These are phyloP conservation scores for Cystobasidiaceae sp. DNA, from an alignment of 1,284 basidiomycete genomes.

Conservation along the genomic window DNA sequence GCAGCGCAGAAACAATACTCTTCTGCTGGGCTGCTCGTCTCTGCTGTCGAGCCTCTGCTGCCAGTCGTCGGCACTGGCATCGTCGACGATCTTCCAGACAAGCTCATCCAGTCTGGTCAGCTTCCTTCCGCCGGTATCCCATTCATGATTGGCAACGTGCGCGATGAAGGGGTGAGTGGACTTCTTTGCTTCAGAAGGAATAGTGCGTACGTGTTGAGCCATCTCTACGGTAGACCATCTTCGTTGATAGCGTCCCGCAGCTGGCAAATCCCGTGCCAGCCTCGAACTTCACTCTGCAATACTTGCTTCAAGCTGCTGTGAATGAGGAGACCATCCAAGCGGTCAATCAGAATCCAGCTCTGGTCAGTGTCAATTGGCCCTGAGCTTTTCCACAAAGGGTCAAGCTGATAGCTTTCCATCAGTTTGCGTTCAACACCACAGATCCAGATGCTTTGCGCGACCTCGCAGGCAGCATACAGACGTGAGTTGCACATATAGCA, in stretches of 20 bases:
- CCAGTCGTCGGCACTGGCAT: constrained; percentile 30
- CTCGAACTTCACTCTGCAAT: background rate
- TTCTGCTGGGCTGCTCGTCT: constrained; percentile 4
- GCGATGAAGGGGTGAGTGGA: constrained; percentile 25
- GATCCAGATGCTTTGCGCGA: constrained; percentile 21
- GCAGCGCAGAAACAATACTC: background rate
- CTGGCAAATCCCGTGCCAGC: constrained; percentile 21
- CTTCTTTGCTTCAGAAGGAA: background rate
- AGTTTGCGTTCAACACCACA: constrained; percentile 29
- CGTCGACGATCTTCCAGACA: constrained; percentile 18
- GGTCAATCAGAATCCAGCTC: constrained; percentile 13
- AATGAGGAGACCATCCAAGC: constrained; percentile 1
- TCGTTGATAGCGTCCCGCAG: constrained; percentile 18
- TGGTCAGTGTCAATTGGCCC: background rate
- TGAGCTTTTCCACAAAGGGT: background rate
- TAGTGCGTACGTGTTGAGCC: background rate
- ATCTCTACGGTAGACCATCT: background rate
- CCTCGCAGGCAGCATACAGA: constrained; percentile 1
- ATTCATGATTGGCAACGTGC: constrained; percentile 25
- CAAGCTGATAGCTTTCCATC: background rate
- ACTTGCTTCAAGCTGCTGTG: constrained; percentile 6
- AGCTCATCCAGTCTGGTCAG: constrained; percentile 11
- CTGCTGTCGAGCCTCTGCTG: constrained; percentile 26
- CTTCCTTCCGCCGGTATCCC: constrained; percentile 16
- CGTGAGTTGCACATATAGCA: background rate